Conservation (phyloP, 2,329 filamentous ascomycete genomes). For the Colletotrichum simmondsii region DNA sequence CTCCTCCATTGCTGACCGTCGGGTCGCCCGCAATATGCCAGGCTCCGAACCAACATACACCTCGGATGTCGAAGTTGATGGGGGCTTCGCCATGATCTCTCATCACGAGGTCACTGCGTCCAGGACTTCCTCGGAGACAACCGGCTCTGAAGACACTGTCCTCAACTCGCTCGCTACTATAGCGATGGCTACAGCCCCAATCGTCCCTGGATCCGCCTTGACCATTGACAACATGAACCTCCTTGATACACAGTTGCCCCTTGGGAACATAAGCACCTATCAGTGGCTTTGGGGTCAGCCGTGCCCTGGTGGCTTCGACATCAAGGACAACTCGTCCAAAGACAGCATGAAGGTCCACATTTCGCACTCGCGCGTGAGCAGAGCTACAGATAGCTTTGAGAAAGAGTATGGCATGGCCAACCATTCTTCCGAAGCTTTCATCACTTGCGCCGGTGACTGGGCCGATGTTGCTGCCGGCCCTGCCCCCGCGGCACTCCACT, state of each 20-base stretch:
- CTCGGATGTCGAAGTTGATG: neutral
- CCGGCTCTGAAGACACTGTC: slow-evolving; percentile 20
- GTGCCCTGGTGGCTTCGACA: slow-evolving; percentile 20
- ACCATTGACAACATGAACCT: slow-evolving; percentile 21
- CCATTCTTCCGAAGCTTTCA: slow-evolving; percentile 19
- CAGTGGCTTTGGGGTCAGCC: slow-evolving; percentile 20
- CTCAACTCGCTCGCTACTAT: neutral
- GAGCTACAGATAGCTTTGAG: slow-evolving; percentile 3
- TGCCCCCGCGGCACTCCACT: neutral
- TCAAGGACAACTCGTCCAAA: slow-evolving; percentile 25
- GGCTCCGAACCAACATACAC: neutral
- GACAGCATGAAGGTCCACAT: slow-evolving; percentile 25
- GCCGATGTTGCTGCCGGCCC: slow-evolving; percentile 15
- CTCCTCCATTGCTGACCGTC: slow-evolving; percentile 8
- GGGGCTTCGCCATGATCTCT: neutral
- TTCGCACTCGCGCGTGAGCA: slow-evolving; percentile 9
- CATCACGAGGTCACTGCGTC: neutral
- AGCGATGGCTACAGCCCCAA: neutral
- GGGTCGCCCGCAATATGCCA: neutral
- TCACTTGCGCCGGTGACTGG: slow-evolving; percentile 25
- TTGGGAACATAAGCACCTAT: slow-evolving; percentile 6
- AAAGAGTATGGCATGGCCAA: slow-evolving; percentile 22
- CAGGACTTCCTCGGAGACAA: neutral
- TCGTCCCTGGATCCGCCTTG: neutral
- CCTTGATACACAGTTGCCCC: slow-evolving; percentile 6